phyloP scores from a whole-genome alignment of 2,329 filamentous ascomycete genomes.

The Penicillium digitatum region DNA sequence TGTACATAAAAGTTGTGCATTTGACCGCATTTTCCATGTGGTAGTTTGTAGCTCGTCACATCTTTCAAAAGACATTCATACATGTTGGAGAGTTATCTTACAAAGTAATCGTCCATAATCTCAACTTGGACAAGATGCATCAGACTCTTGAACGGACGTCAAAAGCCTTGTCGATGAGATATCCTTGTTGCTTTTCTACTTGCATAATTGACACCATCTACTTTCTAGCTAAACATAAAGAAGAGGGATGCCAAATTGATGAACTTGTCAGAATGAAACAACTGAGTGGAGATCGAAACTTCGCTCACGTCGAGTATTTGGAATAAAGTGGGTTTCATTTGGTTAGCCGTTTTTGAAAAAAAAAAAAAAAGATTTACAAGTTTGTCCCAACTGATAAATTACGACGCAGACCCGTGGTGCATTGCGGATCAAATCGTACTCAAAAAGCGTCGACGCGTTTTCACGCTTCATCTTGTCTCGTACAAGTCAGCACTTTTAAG shows the following conservation, averaged over 20 bases:
- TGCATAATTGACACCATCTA: too few relatives aligned
- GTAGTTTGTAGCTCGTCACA: neutral
- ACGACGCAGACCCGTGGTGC: conserved; percentile 38
- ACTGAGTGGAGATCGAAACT: too few relatives aligned
- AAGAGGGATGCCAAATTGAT: too few relatives aligned
- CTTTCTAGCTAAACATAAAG: too few relatives aligned
- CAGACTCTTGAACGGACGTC: too few relatives aligned
- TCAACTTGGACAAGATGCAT: too few relatives aligned
- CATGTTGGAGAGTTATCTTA: neutral
- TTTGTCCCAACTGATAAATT: conserved; percentile 47
- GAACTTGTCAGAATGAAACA: too few relatives aligned
- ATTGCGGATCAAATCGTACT: conserved; percentile 46
- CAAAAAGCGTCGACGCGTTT: conserved; percentile 46
- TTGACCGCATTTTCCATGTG: neutral
- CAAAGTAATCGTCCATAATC: too few relatives aligned
- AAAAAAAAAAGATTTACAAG: neutral
- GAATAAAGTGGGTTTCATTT: neutral
- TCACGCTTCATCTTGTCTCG: conserved; percentile 46
- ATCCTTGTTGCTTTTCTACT: too few relatives aligned
- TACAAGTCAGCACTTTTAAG: conserved; percentile 31
- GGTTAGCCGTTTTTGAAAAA: too few relatives aligned
- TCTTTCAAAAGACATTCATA: neutral
- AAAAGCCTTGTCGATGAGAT: too few relatives aligned
- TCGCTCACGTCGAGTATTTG: too few relatives aligned
- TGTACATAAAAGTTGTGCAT: neutral